These are phyloP conservation scores for Halophytophthora batemanensis DNA, from an alignment of 352 stramenopile genomes.

Conservation along the genomic window DNA sequence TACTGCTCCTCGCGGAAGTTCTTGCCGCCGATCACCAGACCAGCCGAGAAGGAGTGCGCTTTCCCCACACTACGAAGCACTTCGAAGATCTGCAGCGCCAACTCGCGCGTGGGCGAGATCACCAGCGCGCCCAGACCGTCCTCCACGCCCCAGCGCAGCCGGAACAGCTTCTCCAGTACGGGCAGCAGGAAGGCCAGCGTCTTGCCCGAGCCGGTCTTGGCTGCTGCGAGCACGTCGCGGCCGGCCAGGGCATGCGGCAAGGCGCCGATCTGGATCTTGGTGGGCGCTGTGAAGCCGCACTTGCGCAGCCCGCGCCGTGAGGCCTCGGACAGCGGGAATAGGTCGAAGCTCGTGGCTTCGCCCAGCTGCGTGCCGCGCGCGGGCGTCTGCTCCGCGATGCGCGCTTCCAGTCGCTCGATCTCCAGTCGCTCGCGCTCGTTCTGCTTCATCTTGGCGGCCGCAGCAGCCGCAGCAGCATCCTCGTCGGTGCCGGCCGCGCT, in stretches of 20 bases:
- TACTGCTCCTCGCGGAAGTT: slow-evolving; percentile 94
- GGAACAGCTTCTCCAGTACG: slow-evolving; percentile 89
- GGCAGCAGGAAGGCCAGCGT: slow-evolving; percentile 91
- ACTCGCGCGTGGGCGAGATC: slow-evolving; percentile 97
- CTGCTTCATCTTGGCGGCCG: slow-evolving; percentile 54
- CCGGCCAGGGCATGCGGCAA: slow-evolving; percentile 86
- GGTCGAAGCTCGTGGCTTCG: slow-evolving; percentile 75
- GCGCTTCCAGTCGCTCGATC: slow-evolving; percentile 55
- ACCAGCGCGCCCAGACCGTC: slow-evolving; percentile 96
- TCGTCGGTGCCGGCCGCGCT: slow-evolving; percentile 9
- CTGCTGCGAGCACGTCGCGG: slow-evolving; percentile 89
- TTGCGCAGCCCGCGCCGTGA: slow-evolving; percentile 63
- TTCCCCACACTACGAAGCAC: slow-evolving; percentile 96
- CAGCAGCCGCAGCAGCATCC: slow-evolving; percentile 16
- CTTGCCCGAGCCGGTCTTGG: slow-evolving; percentile 94
- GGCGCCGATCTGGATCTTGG: slow-evolving; percentile 86
- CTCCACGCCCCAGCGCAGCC: slow-evolving; percentile 78
- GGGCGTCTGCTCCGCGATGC: slow-evolving; percentile 69
- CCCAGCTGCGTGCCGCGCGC: slow-evolving; percentile 76
- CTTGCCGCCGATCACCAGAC: slow-evolving; percentile 97
- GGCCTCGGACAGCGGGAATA: slow-evolving; percentile 81
- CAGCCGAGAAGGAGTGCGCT: slow-evolving; percentile 94
- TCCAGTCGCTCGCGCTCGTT: slow-evolving; percentile 74
- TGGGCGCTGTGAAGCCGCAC: slow-evolving; percentile 85
- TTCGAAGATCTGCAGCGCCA: slow-evolving; percentile 99